Evolutionary conservation across 805 yeast genomes (phyloP).

Genomic region (Saccharomycopsis sp.): DNA sequence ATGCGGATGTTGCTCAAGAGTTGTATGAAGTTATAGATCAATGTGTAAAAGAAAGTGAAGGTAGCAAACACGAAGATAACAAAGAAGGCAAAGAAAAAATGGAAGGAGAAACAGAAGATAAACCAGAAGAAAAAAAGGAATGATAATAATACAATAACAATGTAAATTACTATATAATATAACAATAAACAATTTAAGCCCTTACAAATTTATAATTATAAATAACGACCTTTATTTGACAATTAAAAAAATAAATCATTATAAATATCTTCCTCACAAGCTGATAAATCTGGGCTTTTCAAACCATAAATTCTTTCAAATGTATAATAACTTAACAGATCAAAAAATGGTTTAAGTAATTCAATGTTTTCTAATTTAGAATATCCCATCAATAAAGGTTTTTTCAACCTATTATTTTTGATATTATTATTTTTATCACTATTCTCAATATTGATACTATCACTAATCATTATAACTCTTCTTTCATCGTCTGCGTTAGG

Average conservation of each 20-base stretch:
- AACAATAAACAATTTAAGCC: background rate
- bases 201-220: no score
- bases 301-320: conserved; percentile 59
- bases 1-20: conserved; percentile 46
- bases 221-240: no score
- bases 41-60: conserved; percentile 8
- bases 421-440: conserved; percentile 17
- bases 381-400: conserved; percentile 25
- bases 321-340: conserved; percentile 49
- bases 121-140: no score
- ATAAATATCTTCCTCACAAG: conserved; percentile 46
- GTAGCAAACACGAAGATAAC: background rate
- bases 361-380: conserved; percentile 30
- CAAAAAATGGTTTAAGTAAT: conserved; percentile 53
- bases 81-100: background rate
- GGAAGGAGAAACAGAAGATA: background rate
- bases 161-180: no score
- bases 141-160: no score
- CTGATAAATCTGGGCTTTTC: conserved; percentile 29
- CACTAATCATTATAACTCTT: conserved; percentile 12
- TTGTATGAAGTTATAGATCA: conserved; percentile 40
- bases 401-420: conserved; percentile 22
- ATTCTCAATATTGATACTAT: conserved; percentile 12
- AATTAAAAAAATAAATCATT: conserved; percentile 50
- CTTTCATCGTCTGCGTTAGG: conserved; percentile 23